These are phyloP conservation scores for Trypanosoma cruzi DNA, from an alignment of 208 protist genomes.

Conservation along the genomic window DNA sequence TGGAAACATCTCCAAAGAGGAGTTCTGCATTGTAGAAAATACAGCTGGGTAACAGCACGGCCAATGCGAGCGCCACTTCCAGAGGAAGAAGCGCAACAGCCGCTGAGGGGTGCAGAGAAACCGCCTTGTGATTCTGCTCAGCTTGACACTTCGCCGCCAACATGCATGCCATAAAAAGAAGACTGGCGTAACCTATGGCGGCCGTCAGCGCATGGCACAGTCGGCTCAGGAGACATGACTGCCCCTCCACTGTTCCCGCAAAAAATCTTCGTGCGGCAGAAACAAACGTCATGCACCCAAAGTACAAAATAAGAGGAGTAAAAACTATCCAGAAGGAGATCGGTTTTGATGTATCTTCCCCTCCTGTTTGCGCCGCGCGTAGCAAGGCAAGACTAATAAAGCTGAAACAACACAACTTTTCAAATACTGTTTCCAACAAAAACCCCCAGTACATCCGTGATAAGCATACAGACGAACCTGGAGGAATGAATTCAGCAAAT, in stretches of 20 bases:
- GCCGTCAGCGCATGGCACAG: slow-evolving; percentile 23
- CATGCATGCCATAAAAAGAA: slow-evolving; percentile 61
- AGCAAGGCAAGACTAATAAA: slow-evolving; percentile 43
- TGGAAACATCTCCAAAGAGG: background rate
- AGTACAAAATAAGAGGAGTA: slow-evolving; percentile 49
- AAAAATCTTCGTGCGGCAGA: slow-evolving; percentile 2
- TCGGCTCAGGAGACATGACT: slow-evolving; percentile 1
- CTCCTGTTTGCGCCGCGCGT: slow-evolving; percentile 26
- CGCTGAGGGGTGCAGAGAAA: slow-evolving; percentile 39
- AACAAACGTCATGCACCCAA: slow-evolving; percentile 20
- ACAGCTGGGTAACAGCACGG: slow-evolving; percentile 32
- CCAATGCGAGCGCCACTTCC: slow-evolving; percentile 29
- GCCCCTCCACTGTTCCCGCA: background rate
- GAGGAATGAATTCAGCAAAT: background rate
- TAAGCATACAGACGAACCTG: background rate
- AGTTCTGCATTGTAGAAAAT: slow-evolving; percentile 13
- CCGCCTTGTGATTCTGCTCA: slow-evolving; percentile 36
- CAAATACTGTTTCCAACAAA: slow-evolving; percentile 28
- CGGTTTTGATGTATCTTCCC: background rate
- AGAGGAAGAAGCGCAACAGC: slow-evolving; percentile 46
- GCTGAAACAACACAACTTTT: slow-evolving; percentile 38
- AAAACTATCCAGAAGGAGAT: slow-evolving; percentile 64
- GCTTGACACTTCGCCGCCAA: slow-evolving; percentile 49
- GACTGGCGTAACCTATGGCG: slow-evolving; percentile 23
- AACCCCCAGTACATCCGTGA: slow-evolving; percentile 18